These are phyloP conservation scores for Podospora sp. DNA, from an alignment of 495 filamentous ascomycete genomes.

Conservation along the genomic window DNA sequence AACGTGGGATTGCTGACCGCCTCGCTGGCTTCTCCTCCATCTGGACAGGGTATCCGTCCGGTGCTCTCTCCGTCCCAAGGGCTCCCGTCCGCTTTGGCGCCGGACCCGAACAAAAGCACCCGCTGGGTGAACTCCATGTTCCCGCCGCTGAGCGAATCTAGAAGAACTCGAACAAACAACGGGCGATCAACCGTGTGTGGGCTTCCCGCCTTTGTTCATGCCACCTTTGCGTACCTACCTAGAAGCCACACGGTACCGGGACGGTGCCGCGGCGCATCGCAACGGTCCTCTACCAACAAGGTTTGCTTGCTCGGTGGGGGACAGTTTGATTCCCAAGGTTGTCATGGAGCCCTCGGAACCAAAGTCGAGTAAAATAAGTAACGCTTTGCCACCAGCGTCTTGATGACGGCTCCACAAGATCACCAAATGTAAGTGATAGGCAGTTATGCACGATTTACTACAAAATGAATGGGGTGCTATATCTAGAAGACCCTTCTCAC, in stretches of 20 bases:
- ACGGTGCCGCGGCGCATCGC: background rate
- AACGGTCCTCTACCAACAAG: background rate
- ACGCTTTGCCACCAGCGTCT: background rate
- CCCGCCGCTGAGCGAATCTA: background rate
- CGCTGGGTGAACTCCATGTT: background rate
- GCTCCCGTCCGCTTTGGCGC: background rate
- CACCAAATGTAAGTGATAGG: background rate
- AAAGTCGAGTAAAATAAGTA: background rate
- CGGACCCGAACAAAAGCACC: background rate
- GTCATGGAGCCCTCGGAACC: background rate
- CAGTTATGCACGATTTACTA: background rate
- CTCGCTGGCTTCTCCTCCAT: background rate
- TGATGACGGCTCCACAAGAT: background rate
- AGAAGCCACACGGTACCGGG: background rate
- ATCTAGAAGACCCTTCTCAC: background rate
- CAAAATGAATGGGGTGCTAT: background rate
- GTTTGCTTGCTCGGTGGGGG: background rate
- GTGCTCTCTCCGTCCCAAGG: background rate
- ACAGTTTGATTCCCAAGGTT: background rate
- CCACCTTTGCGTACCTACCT: background rate
- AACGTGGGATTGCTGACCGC: background rate
- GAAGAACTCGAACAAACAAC: background rate
- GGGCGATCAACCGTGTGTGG: background rate
- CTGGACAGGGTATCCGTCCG: background rate
- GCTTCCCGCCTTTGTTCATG: background rate